These are phyloP conservation scores for Sugiyamaella americana DNA, from an alignment of 805 yeast genomes.

Conservation along the genomic window DNA sequence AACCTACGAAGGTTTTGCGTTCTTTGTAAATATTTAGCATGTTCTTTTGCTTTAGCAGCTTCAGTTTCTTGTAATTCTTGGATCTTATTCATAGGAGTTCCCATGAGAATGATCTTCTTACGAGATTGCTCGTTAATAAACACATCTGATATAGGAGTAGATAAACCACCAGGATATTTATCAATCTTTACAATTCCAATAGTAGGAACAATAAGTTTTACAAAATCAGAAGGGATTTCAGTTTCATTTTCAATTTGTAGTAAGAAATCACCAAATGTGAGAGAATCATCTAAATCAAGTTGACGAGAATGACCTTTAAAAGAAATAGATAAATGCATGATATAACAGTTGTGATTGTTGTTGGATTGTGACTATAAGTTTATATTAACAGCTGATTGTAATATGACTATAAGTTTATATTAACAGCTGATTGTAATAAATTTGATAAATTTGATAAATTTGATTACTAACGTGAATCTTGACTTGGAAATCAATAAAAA, in stretches of 20 bases:
- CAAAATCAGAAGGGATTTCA: slow-evolving; percentile 26
- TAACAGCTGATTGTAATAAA: no score
- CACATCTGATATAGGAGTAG: slow-evolving; percentile 12
- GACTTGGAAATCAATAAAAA: no score
- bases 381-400: no score
- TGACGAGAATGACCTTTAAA: slow-evolving; percentile 16
- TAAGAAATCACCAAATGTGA: slow-evolving; percentile 22
- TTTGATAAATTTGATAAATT: no score
- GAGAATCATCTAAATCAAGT: slow-evolving; percentile 15
- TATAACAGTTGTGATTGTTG: background rate
- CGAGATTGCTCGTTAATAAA: slow-evolving; percentile 14
- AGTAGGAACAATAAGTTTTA: slow-evolving; percentile 29
- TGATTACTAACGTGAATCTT: no score
- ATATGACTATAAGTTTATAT: no score
- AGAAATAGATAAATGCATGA: slow-evolving; percentile 19
- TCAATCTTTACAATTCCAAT: slow-evolving; percentile 23
- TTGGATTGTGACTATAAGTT: no score
- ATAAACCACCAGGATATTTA: slow-evolving; percentile 12
- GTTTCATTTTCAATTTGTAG: slow-evolving; percentile 24
- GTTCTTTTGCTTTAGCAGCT: slow-evolving; percentile 19
- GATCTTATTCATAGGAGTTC: slow-evolving; percentile 25
- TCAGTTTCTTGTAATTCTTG: slow-evolving; percentile 23
- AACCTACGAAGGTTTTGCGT: slow-evolving; percentile 11
- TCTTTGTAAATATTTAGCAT: slow-evolving; percentile 15
- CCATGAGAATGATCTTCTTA: slow-evolving; percentile 28